Evolutionary conservation across 2,329 filamentous ascomycete species (phyloP).

Genomic region (Cladobotryum protrusum): DNA sequence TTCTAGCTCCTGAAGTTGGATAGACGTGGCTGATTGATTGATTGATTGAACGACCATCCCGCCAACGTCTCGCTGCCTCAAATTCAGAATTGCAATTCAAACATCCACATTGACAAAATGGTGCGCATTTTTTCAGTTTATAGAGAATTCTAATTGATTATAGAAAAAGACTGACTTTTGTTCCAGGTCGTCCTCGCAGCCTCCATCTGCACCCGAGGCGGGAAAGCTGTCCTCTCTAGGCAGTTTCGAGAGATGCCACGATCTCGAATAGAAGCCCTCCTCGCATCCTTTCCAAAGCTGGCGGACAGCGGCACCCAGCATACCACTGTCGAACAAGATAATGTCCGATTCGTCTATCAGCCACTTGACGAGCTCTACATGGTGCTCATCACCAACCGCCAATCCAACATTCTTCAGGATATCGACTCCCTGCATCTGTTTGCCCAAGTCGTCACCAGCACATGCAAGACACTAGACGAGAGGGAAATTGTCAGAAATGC

Average conservation of each 20-base stretch:
- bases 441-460: conserved; percentile 92
- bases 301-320: conserved; percentile 95
- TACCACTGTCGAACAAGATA: conserved; percentile 97
- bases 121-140: conserved; percentile 22
- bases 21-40: conserved; percentile 13
- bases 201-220: conserved; percentile 96
- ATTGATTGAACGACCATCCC: conserved; percentile 7
- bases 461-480: conserved; percentile 94
- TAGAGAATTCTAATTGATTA: background rate
- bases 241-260: conserved; percentile 97
- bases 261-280: conserved; percentile 90
- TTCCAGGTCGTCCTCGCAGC: conserved; percentile 91
- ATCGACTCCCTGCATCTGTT: conserved; percentile 98
- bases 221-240: conserved; percentile 95
- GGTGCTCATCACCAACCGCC: conserved; percentile 97
- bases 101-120: conserved; percentile 30
- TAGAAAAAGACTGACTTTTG: conserved; percentile 16
- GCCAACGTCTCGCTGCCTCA: conserved; percentile 3
- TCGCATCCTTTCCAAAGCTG: conserved; percentile 96
- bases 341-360: conserved; percentile 98
- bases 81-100: conserved; percentile 2
- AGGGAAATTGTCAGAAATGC: conserved; percentile 91
- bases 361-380: conserved; percentile 99
- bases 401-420: conserved; percentile 98
- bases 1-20: background rate